Conservation (phyloP, 306 rosid genomes). For the Cucurbita moschata region DNA sequence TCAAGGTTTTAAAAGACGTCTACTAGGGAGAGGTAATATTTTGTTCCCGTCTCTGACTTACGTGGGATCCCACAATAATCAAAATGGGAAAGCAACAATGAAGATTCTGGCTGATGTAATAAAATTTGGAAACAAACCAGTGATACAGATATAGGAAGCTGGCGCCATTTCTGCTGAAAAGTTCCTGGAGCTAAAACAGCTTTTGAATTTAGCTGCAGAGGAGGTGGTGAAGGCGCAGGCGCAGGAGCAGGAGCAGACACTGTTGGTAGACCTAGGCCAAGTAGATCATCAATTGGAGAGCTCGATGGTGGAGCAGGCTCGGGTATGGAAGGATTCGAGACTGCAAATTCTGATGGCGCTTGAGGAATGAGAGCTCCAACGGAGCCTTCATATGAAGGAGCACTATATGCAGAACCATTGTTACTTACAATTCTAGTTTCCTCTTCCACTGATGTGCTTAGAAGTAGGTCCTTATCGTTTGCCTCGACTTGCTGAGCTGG, state of each 20-base stretch:
- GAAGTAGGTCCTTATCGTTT: slow-evolving; percentile 92
- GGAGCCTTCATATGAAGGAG: slow-evolving; percentile 60
- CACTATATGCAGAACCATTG: slow-evolving; percentile 66
- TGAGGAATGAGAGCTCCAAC: slow-evolving; percentile 31
- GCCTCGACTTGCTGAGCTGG: slow-evolving; percentile 81
- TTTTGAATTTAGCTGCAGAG: slow-evolving; percentile 68
- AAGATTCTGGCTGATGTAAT: background rate
- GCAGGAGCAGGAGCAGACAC: slow-evolving; percentile 20
- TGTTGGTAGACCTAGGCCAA: slow-evolving; percentile 52
- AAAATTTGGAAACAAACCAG: slow-evolving; percentile 39
- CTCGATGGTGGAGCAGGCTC: slow-evolving; percentile 39
- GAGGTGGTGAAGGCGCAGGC: slow-evolving; percentile 45
- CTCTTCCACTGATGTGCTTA: slow-evolving; percentile 72
- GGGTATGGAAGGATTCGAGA: slow-evolving; percentile 23
- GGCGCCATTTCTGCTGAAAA: slow-evolving; percentile 99
- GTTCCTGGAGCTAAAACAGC: slow-evolving; percentile 72
- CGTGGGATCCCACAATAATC: background rate
- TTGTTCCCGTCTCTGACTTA: no score
- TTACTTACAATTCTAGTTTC: slow-evolving; percentile 45
- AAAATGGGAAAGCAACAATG: background rate
- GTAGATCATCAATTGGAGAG: slow-evolving; percentile 79
- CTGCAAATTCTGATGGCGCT: slow-evolving; percentile 34
- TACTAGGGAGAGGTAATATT: no score
- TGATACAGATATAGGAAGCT: slow-evolving; percentile 63
- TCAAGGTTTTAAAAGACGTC: no score